Percentiles rank a stretch among this genome's conserved stretches.
phyloP scores from a whole-genome alignment of 1,284 basidiomycete genomes.

The Calocybe gambosa region DNA sequence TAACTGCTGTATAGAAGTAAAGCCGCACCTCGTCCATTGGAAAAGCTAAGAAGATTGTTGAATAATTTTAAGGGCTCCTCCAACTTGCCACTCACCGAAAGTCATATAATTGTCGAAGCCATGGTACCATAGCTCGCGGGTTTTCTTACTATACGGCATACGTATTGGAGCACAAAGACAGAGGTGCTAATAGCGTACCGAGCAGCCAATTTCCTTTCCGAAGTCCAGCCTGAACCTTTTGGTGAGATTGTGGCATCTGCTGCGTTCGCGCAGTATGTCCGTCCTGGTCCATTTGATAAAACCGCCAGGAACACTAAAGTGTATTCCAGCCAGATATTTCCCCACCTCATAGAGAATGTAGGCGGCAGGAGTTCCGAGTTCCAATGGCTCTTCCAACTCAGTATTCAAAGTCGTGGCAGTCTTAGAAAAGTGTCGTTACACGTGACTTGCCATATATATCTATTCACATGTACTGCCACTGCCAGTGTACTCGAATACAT shows the following conservation, averaged over 20 bases:
- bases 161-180: not conserved
- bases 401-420: slow-evolving; percentile 17
- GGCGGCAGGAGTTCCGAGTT: slow-evolving; percentile 4
- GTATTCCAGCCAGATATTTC: slow-evolving; percentile 51
- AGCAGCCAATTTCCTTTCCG: slow-evolving; percentile 51
- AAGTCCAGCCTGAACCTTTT: slow-evolving; percentile 46
- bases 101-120: slow-evolving; percentile 78
- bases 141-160: slow-evolving; percentile 49
- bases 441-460: not conserved
- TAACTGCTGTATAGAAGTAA: slow-evolving; percentile 1
- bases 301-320: slow-evolving; percentile 43
- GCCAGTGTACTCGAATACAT: no score
- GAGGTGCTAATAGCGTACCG: slow-evolving; percentile 39
- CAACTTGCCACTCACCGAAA: slow-evolving; percentile 46
- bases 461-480: no score
- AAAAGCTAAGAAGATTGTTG: slow-evolving; percentile 49
- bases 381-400: not conserved
- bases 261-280: slow-evolving; percentile 30
- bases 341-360: slow-evolving; percentile 54
- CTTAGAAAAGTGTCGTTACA: not conserved
- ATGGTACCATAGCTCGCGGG: slow-evolving; percentile 76
- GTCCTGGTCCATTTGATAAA: slow-evolving; percentile 39
- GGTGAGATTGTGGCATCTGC: slow-evolving; percentile 29
- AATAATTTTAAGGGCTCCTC: slow-evolving; percentile 3
- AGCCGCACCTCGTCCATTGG: slow-evolving; percentile 69